A percentile compares a stretch with the other conserved stretches of the same genome.
These are phyloP conservation scores for Mallotus repandus DNA, from an alignment of 441 rosid species.

Conservation along the genomic window DNA sequence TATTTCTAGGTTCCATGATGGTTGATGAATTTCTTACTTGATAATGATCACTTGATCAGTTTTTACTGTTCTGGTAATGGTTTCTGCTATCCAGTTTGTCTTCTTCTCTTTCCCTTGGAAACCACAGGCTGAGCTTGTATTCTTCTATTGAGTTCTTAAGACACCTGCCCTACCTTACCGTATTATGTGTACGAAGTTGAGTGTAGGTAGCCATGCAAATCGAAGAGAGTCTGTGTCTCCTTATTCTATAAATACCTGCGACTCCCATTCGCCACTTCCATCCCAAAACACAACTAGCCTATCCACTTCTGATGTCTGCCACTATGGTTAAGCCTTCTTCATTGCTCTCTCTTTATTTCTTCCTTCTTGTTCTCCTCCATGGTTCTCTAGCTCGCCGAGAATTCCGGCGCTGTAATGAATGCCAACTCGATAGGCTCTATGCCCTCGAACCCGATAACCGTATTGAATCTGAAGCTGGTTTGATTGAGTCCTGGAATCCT, in stretches of 20 bases:
- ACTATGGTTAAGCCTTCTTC: conserved; percentile 7
- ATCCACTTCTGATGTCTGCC: neutral
- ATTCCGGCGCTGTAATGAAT: conserved; percentile 36
- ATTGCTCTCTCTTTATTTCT: conserved; percentile 38
- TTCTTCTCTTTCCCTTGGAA: neutral
- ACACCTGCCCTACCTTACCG: conserved; percentile 34
- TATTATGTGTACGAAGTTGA: conserved; percentile 45
- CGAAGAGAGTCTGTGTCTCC: conserved; percentile 1
- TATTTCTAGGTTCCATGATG: no score
- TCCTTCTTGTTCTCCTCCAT: conserved; percentile 38
- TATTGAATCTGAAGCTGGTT: conserved; percentile 44
- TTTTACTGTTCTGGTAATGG: neutral
- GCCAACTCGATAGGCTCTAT: conserved; percentile 52
- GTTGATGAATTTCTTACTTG: no score
- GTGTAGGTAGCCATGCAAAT: conserved; percentile 50
- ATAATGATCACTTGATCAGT: neutral
- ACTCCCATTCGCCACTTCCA: neutral
- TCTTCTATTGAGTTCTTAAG: conserved; percentile 11
- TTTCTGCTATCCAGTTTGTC: neutral
- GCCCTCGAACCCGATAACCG: conserved; percentile 53
- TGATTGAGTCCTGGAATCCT: conserved; percentile 41
- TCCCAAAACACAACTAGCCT: neutral
- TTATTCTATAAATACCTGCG: conserved; percentile 37
- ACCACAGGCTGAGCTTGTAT: neutral
- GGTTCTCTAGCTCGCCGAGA: conserved; percentile 37